These are phyloP conservation scores for Cutaneotrichosporon cutaneum DNA, from an alignment of 1,284 basidiomycete genomes.

Conservation along the genomic window DNA sequence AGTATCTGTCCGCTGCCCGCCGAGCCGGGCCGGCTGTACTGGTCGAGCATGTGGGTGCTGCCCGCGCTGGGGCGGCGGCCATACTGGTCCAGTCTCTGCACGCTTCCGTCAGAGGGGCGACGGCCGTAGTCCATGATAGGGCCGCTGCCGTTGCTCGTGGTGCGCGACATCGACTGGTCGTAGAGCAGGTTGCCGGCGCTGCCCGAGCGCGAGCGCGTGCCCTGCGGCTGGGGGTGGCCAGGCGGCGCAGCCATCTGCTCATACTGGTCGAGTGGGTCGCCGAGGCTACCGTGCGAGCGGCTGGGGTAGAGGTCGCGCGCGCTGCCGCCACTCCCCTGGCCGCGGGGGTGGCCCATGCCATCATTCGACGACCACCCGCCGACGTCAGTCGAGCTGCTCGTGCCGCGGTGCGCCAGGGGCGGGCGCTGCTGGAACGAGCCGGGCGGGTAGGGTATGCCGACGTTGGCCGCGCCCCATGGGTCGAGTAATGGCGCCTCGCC, in stretches of 20 bases:
- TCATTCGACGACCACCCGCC: not conserved
- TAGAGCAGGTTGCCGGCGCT: conserved; percentile 7
- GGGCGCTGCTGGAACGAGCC: not conserved
- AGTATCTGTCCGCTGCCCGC: not conserved
- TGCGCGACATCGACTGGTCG: not conserved
- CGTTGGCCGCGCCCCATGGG: conserved; percentile 13
- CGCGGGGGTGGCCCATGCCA: not conserved
- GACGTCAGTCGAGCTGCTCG: not conserved
- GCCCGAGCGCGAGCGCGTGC: not conserved
- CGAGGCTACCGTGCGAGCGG: too few species aligned
- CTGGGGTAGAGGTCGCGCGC: conserved; percentile 3
- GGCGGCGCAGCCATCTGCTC: not conserved
- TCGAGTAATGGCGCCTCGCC: conserved; percentile 6
- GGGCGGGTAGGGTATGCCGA: conserved; percentile 16
- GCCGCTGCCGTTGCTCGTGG: not conserved
- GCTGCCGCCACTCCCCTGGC: conserved; percentile 9
- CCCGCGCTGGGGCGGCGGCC: too few species aligned
- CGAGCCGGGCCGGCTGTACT: not conserved
- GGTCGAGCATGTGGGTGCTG: not conserved
- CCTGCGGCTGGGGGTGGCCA: not conserved
- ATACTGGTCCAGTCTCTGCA: not conserved
- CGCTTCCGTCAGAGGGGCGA: not conserved
- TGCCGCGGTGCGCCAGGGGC: not conserved
- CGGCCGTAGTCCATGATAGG: not conserved
- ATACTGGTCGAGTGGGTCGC: too few species aligned